These are phyloP conservation scores for Xylaria sp. DNA, from an alignment of 2,329 filamentous ascomycete genomes.

Conservation along the genomic window DNA sequence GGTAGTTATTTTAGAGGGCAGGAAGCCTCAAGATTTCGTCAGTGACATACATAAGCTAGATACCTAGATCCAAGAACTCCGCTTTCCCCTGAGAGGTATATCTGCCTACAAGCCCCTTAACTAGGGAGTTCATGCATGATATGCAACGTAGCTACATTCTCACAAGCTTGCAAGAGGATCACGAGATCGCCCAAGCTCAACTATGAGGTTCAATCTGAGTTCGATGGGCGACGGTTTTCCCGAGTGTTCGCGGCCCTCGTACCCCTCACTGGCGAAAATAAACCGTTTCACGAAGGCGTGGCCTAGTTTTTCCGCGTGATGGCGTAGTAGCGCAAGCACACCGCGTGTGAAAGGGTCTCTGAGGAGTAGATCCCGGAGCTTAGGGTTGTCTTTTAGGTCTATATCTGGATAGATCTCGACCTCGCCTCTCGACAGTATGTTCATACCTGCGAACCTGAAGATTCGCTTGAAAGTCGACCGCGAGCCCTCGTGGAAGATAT, in stretches of 20 bases:
- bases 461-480: not conserved
- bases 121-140: too few relatives aligned
- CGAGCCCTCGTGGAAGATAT: constrained; percentile 8
- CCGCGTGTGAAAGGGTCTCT: constrained; percentile 15
- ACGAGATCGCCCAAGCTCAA: constrained; percentile 19
- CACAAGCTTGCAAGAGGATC: not conserved
- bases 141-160: not conserved
- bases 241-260: not conserved
- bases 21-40: too few relatives aligned
- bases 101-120: too few relatives aligned
- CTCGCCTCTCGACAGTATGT: not conserved
- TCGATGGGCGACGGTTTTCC: not conserved
- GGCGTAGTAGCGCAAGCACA: constrained; percentile 6
- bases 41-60: too few relatives aligned
- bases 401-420: constrained; percentile 8
- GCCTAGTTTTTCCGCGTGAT: not conserved
- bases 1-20: not conserved
- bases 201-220: constrained; percentile 23
- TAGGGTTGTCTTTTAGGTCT: not conserved
- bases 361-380: not conserved
- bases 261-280: constrained; percentile 21
- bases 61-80: too few relatives aligned
- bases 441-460: not conserved
- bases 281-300: constrained; percentile 19
- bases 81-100: too few relatives aligned